phyloP scores from a whole-genome alignment of 192 early-diverging fungal species.

The Entrophospora sp. region DNA sequence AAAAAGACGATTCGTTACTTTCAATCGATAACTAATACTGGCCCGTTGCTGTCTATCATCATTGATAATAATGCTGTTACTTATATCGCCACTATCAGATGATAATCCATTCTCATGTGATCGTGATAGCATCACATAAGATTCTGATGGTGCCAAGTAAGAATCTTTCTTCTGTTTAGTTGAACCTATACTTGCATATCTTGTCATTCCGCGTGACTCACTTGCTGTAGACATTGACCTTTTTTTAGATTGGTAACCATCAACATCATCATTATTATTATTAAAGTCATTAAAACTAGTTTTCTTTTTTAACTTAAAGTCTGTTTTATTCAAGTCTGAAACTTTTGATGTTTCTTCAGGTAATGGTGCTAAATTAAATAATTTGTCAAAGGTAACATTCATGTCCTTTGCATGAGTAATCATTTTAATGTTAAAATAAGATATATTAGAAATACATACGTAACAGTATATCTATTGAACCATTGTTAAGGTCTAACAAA shows the following conservation, averaged over 20 bases:
- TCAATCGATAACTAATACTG: slow-evolving; percentile 43
- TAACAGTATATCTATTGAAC: slow-evolving; percentile 43
- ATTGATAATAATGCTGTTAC: too few relatives aligned
- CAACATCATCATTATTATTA: too few relatives aligned
- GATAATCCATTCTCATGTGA: too few relatives aligned
- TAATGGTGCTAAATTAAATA: background rate
- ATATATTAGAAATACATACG: slow-evolving; percentile 36
- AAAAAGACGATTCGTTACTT: slow-evolving; percentile 61
- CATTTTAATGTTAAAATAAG: background rate
- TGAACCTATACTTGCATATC: background rate
- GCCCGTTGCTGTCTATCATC: slow-evolving; percentile 18
- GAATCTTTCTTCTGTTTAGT: slow-evolving; percentile 19
- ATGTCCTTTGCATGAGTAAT: too few relatives aligned
- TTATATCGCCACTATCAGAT: background rate
- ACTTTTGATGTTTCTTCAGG: too few relatives aligned
- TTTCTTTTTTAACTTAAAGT: too few relatives aligned
- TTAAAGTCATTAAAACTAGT: too few relatives aligned
- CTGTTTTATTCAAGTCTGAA: too few relatives aligned
- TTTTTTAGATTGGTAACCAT: too few relatives aligned
- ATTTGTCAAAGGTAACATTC: too few relatives aligned
- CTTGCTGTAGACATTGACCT: background rate
- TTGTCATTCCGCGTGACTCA: background rate
- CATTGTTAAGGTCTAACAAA: slow-evolving; percentile 41
- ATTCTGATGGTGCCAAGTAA: slow-evolving; percentile 34
- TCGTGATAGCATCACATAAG: slow-evolving; percentile 50